Evolutionary conservation across 2,329 filamentous ascomycete genomes (phyloP).

Genomic region (Pseudogymnoascus sp.): DNA sequence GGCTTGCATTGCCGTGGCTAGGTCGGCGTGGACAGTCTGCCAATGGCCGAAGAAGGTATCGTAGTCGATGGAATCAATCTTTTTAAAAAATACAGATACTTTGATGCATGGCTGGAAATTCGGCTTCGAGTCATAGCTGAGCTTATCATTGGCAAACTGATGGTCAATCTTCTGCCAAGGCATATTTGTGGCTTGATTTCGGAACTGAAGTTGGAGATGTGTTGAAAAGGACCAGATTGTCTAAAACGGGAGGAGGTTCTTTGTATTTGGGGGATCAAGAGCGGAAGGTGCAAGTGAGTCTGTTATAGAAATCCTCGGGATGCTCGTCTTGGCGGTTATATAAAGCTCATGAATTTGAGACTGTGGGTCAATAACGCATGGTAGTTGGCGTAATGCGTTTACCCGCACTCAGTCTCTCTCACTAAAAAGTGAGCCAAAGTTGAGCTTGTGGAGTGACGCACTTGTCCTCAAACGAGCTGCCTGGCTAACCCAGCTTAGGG

Average conservation of each 20-base stretch:
- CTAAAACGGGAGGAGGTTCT: background rate
- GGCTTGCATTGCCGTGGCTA: conserved; percentile 8
- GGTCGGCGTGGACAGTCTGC: conserved; percentile 12
- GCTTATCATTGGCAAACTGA: conserved; percentile 7
- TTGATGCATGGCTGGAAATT: conserved; percentile 14
- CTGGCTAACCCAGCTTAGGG: background rate
- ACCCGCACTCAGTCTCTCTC: background rate
- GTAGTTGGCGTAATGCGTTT: background rate
- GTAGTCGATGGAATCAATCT: conserved; percentile 7
- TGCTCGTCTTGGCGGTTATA: background rate
- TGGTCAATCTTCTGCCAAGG: conserved; percentile 9
- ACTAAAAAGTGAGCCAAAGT: background rate
- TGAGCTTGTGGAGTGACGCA: background rate
- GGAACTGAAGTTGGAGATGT: background rate
- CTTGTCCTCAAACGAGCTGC: background rate
- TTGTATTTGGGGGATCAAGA: background rate
- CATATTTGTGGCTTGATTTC: conserved; percentile 2
- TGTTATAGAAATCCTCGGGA: background rate
- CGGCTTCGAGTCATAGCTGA: conserved; percentile 10
- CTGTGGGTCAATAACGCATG: background rate
- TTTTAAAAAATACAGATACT: conserved; percentile 13
- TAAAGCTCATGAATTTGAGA: background rate
- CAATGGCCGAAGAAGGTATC: conserved; percentile 12
- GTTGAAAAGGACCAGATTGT: background rate
- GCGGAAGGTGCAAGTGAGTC: background rate